A percentile compares a stretch with the other conserved stretches of the same genome.
Conservation (phyloP, 139 green algal genomes). For the Chlamydomonas sp. region DNA sequence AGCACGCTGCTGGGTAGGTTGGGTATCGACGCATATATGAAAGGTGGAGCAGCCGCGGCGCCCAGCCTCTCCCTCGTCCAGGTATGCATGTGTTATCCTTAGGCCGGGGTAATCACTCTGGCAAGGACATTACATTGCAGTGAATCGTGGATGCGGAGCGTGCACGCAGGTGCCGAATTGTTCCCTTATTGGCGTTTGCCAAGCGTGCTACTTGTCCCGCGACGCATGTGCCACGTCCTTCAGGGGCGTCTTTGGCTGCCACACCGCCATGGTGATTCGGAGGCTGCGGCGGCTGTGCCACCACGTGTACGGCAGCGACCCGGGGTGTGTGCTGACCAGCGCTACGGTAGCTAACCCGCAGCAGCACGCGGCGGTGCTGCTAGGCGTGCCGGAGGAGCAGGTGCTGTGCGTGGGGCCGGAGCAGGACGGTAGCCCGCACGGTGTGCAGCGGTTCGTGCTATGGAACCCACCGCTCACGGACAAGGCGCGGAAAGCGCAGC, state of each 20-base stretch:
- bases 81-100: too few species aligned
- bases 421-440: slow-evolving; percentile 86
- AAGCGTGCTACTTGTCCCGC: too few species aligned
- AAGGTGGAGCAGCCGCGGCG: too few species aligned
- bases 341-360: slow-evolving; percentile 92
- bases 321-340: slow-evolving; percentile 53
- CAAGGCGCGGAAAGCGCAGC: neutral
- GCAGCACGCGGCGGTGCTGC: slow-evolving; percentile 71
- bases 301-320: slow-evolving; percentile 61
- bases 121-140: too few species aligned
- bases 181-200: too few species aligned
- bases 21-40: too few species aligned
- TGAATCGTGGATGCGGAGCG: too few species aligned
- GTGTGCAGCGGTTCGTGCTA: slow-evolving; percentile 86
- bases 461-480: slow-evolving; percentile 93
- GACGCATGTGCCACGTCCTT: slow-evolving; percentile 24
- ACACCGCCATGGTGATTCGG: slow-evolving; percentile 89
- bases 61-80: too few species aligned
- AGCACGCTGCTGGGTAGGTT: too few species aligned
- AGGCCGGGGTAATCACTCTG: too few species aligned
- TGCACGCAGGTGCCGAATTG: too few species aligned
- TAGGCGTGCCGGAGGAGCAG: slow-evolving; percentile 51
- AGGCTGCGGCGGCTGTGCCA: slow-evolving; percentile 85
- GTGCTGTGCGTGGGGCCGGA: slow-evolving; percentile 56
- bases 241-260: slow-evolving; percentile 90